Base-by-base conservation (phyloP, 2,329 filamentous ascomycete genomes). In the Aspergillus ustus region DNA sequence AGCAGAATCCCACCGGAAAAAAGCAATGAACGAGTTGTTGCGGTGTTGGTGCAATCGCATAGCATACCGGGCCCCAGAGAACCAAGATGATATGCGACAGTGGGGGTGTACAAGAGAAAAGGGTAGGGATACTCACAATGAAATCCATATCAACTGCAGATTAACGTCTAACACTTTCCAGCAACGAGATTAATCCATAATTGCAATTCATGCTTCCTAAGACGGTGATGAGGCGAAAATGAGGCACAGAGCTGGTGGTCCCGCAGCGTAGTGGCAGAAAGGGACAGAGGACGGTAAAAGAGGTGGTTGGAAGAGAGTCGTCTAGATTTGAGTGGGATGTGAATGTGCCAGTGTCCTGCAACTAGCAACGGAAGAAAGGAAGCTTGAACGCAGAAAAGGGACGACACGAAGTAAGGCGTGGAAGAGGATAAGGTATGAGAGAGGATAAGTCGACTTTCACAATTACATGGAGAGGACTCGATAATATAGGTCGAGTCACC, bases 131-230 rank as follows among this genome's bases (percentile, higher is more conserved):
- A 78, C 78, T 71, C 67, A 80, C 78, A 70, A 79, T 80, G 67
- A 80, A 80, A 75, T 80, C 78, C 78, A 80, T 80, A 60, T 67
- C 66, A 60, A 66, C 62, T 48, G 63, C 65, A 64, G 31, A 68
- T 74, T 68, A 72, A 62, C 62, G 66, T 69, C 64, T 66, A 67
- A 60, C 63, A 68, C 58, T 62, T 64, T 68, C 65, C 59, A 66
- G 60, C 64, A 66, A 68, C 63, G 66, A 68, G 60, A 65, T 70
- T 68, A 76, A 58, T 61, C 67, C 70, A 76, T 74, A 62, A 65
- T 72, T 64, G 66, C 67, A 69, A 69, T 69, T 67, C 73, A 76
- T 77, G 67, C 70, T 72, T 69, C 67, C 67, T 61, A 63, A 64
- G 57, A 52, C 43, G 22, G 48, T 25, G 49, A 57, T 44, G 57